Percentiles rank a stretch among this genome's conserved stretches.
Conservation (phyloP, 2,329 filamentous ascomycete species). For the Xylariaceae sp. region DNA sequence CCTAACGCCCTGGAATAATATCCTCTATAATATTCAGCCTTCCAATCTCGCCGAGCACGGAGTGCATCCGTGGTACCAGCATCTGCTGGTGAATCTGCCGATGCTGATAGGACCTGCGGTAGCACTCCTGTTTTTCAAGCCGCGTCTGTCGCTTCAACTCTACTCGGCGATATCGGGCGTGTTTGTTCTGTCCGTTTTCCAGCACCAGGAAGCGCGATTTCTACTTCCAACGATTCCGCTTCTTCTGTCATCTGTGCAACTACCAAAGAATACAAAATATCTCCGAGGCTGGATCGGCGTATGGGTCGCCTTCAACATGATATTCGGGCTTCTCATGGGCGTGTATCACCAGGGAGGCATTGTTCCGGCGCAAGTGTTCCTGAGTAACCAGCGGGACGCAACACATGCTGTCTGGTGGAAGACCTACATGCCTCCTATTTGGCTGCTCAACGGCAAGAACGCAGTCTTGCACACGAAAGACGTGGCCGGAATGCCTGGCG, state of each 20-base stretch:
- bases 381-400: conserved; percentile 62
- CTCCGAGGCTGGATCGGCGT: conserved; percentile 47
- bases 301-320: conserved; percentile 64
- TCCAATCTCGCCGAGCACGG: conserved; percentile 69
- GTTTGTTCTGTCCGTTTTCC: conserved; percentile 62
- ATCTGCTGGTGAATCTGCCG: conserved; percentile 63
- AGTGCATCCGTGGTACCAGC: conserved; percentile 72
- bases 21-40: conserved; percentile 64
- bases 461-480: conserved; percentile 63
- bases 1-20: conserved; percentile 71
- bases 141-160: conserved; percentile 53
- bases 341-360: conserved; percentile 75
- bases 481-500: conserved; percentile 63
- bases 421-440: conserved; percentile 74
- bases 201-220: conserved; percentile 76
- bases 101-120: conserved; percentile 65
- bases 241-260: conserved; percentile 63
- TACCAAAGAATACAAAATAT: conserved; percentile 49
- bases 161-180: conserved; percentile 69
- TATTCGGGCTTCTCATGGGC: conserved; percentile 68
- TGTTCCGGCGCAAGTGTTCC: conserved; percentile 66
- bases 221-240: conserved; percentile 68
- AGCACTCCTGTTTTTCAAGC: conserved; percentile 49
- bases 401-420: conserved; percentile 77
- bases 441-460: conserved; percentile 71